A percentile compares a stretch with the other conserved stretches of the same genome.
Evolutionary conservation across 768 basidiomycete genomes (phyloP).

Genomic region (Mycena metata): DNA sequence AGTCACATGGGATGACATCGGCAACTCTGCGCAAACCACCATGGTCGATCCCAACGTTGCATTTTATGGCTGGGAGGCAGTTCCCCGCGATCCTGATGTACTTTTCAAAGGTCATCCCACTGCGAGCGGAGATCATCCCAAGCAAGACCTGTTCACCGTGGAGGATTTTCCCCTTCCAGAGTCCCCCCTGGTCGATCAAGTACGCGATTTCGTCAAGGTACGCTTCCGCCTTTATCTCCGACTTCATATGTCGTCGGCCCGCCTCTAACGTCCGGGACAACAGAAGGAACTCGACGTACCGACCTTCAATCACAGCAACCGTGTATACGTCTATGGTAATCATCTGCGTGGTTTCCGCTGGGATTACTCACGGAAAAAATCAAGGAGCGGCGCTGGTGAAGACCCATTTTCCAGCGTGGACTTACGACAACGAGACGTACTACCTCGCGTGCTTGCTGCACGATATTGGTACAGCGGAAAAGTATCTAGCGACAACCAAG

Average conservation of each 20-base stretch:
- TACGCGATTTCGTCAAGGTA: constrained; percentile 56
- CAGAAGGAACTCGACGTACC: constrained; percentile 10
- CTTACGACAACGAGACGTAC: constrained; percentile 29
- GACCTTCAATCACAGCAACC: constrained; percentile 25
- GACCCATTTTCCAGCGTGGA: constrained; percentile 26
- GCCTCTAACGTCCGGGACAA: not conserved
- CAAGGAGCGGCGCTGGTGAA: constrained; percentile 13
- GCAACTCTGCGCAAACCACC: constrained; percentile 1
- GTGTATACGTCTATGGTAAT: constrained; percentile 19
- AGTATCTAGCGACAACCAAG: constrained; percentile 65
- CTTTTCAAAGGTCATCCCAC: constrained; percentile 63
- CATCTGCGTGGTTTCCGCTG: not conserved
- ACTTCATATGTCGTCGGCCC: no score
- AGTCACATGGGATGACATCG: not conserved
- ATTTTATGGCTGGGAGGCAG: constrained; percentile 64
- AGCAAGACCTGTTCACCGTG: constrained; percentile 56
- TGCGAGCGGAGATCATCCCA: constrained; percentile 55
- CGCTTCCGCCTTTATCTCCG: constrained; percentile 9
- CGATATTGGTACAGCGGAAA: constrained; percentile 57
- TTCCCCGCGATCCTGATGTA: constrained; percentile 62
- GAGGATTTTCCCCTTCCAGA: constrained; percentile 60
- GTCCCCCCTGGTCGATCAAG: constrained; percentile 53
- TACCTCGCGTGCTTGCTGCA: constrained; percentile 27
- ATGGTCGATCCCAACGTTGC: constrained; percentile 44
- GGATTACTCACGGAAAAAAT: not conserved